These are phyloP conservation scores for Leptographium galeiforme DNA, from an alignment of 2,329 filamentous ascomycete species.

Conservation along the genomic window DNA sequence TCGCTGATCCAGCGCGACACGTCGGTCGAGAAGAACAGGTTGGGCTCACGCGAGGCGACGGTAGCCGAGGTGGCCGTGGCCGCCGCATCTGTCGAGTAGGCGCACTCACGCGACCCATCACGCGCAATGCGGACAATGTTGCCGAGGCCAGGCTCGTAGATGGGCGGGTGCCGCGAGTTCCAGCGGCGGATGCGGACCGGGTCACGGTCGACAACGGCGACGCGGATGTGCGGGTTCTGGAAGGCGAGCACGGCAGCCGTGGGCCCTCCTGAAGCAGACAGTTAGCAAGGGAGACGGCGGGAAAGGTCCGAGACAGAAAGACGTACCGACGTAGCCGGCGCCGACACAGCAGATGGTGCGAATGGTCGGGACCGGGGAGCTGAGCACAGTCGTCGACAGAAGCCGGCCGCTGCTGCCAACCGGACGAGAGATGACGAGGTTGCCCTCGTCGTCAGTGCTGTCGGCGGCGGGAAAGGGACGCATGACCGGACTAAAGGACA, in stretches of 20 bases:
- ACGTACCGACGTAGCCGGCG: constrained; percentile 58
- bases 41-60: constrained; percentile 37
- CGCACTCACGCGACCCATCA: constrained; percentile 37
- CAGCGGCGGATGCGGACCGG: constrained; percentile 52
- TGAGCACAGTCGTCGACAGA: constrained; percentile 8
- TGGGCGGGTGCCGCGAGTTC: constrained; percentile 61
- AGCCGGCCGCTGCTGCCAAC: neutral
- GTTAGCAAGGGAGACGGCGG: neutral
- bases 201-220: constrained; percentile 65
- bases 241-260: constrained; percentile 63
- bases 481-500: constrained; percentile 27
- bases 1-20: constrained; percentile 46
- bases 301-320: neutral
- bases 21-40: constrained; percentile 62
- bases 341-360: constrained; percentile 60
- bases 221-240: constrained; percentile 55
- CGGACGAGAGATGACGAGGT: neutral
- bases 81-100: constrained; percentile 21
- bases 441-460: constrained; percentile 5
- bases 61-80: constrained; percentile 8
- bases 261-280: constrained; percentile 45
- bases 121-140: constrained; percentile 54
- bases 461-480: constrained; percentile 15
- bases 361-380: constrained; percentile 17
- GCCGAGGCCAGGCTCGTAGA: constrained; percentile 60